Percentiles rank a stretch among this genome's conserved stretches.
phyloP scores from a whole-genome alignment of 2,329 filamentous ascomycete genomes.

The Ceratocystis lukuohia region DNA sequence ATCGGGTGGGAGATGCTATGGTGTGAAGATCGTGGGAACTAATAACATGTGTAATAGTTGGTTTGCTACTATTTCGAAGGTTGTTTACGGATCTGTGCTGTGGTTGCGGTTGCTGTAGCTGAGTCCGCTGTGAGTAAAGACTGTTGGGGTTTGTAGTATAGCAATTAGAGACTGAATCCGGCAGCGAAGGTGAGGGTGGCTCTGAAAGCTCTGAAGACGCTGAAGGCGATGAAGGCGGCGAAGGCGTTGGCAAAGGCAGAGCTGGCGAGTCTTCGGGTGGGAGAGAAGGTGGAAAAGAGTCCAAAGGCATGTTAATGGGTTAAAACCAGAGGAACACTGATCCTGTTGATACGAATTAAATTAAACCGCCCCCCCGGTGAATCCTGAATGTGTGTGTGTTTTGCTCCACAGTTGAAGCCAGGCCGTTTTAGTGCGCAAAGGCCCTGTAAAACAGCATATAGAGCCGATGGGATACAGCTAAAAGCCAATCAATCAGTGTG shows the following conservation, averaged over 20 bases:
- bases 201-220: not conserved
- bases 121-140: not conserved
- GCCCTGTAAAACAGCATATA: not conserved
- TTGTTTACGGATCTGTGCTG: not conserved
- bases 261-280: not conserved
- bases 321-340: not conserved
- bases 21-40: not conserved
- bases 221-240: not conserved
- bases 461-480: not conserved
- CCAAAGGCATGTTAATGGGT: not conserved
- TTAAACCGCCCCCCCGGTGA: not conserved
- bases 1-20: not conserved
- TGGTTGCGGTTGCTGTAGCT: not conserved
- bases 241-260: not conserved
- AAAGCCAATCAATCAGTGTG: not conserved
- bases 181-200: not conserved
- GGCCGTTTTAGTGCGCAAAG: not conserved
- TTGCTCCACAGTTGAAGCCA: not conserved
- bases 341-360: not conserved
- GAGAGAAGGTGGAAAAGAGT: not conserved
- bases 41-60: not conserved
- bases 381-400: not conserved
- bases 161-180: constrained; percentile 4
- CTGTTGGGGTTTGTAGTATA: not conserved
- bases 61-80: not conserved